Evolutionary conservation across 2,329 filamentous ascomycete genomes (phyloP).

Genomic region (Sporothrix phasma): DNA sequence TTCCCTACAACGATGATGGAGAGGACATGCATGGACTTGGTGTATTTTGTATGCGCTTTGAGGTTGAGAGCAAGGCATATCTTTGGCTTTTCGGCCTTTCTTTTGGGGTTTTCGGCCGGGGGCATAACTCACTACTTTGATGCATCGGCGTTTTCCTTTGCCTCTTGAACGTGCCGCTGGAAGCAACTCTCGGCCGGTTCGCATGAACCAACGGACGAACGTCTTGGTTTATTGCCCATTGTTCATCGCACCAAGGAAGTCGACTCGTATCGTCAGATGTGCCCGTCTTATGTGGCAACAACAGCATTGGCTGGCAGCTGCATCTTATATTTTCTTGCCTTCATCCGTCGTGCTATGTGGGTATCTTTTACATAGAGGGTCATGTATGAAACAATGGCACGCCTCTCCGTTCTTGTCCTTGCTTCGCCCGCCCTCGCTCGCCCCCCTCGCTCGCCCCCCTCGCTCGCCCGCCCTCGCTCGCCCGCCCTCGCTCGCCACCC

Average conservation of each 20-base stretch:
- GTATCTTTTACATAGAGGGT: neutral
- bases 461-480: too few relatives aligned
- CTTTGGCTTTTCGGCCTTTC: neutral
- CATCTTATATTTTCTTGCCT: neutral
- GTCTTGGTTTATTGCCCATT: too few relatives aligned
- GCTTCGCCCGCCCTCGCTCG: too few relatives aligned
- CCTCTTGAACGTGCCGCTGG: too few relatives aligned
- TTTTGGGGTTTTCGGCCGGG: too few relatives aligned
- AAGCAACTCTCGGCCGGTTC: neutral
- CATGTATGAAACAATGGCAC: neutral
- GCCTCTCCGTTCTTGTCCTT: too few relatives aligned
- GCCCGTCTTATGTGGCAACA: neutral
- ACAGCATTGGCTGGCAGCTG: neutral
- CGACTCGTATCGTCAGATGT: neutral
- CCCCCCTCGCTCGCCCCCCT: too few relatives aligned
- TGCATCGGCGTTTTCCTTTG: too few relatives aligned
- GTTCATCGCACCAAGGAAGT: too few relatives aligned
- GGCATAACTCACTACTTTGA: neutral
- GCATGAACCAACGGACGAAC: conserved; percentile 2
- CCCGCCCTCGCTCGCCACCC: too few relatives aligned
- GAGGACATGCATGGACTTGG: neutral
- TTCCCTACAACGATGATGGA: neutral
- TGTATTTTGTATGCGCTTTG: neutral
- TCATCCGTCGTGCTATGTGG: neutral
- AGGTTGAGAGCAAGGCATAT: neutral